Base-by-base conservation (phyloP, 306 rosid species). In the Glycine latifolia region DNA sequence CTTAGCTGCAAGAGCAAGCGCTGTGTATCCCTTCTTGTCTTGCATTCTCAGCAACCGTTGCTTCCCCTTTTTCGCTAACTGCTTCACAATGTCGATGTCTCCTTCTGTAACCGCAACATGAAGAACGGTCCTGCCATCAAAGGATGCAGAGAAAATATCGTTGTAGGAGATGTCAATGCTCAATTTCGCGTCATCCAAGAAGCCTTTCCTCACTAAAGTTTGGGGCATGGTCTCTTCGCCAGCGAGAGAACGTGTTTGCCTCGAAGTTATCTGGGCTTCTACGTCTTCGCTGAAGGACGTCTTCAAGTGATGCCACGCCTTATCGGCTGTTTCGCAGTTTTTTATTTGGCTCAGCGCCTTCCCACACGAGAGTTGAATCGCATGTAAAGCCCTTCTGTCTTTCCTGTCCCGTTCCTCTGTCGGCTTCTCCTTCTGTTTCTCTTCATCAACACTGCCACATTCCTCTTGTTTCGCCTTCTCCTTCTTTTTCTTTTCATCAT, bases 321-420 rank as follows among this genome's bases (percentile, higher is more conserved):
- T 49, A 13, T 4, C 14, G 0, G 71, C 71, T 5, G 20, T n/a
- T 15, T 5, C 2, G 9, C 1, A 1, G 1, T 9, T n/a, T 46
- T 15, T 68, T 44, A 68, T 68, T 4, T 15, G 20, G 8, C 37
- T 3, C 8, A 68, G 55, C 0, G 48, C 37, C 0, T 48, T 44
- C 10, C 73, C 73, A 16, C 73, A 68, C 0, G 55, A 48, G 9
- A n/a, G 73, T 15, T 67, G 53, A 67, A 67, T 67, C n/a, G 53
- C 73, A 5, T 67, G 73, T 43, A 67, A 68, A 46, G 73, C 73
- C 73, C 20, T 65, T 14, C 48, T 4, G 17, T 53, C 3, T 14
- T 14, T 53, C 5, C 2, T 4, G 13, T 53, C 7, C 56, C 15
- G 0, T 13, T 12, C 15, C 39, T 35, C 4, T 35, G 0, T 35